Conservation (phyloP, 2,329 filamentous ascomycete species). For the Fusarium sp. region DNA sequence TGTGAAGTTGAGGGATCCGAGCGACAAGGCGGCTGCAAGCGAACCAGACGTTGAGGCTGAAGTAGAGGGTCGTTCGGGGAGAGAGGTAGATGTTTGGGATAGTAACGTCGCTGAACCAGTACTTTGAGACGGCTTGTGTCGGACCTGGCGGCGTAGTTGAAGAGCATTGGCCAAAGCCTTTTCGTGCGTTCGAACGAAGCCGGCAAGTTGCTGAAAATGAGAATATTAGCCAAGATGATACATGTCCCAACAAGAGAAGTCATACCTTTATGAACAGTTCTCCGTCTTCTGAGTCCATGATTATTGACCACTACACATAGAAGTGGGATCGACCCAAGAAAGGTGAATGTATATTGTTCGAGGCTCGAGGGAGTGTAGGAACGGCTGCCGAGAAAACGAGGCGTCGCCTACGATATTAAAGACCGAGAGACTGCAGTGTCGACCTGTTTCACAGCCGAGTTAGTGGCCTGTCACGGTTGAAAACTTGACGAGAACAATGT, state of each 20-base stretch:
- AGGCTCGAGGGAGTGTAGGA: constrained; percentile 13
- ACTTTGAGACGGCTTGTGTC: constrained; percentile 76
- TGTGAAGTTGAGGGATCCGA: constrained; percentile 85
- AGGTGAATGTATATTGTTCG: constrained; percentile 9
- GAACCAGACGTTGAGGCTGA: constrained; percentile 77
- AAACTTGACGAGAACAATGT: constrained; percentile 16
- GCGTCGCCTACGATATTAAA: constrained; percentile 31
- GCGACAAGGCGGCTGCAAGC: constrained; percentile 86
- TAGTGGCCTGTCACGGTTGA: constrained; percentile 32
- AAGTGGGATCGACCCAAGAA: constrained; percentile 18
- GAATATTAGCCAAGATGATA: background rate
- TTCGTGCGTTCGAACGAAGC: constrained; percentile 96
- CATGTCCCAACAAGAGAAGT: background rate
- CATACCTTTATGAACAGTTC: constrained; percentile 87
- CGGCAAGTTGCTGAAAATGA: constrained; percentile 84
- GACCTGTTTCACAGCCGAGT: constrained; percentile 42
- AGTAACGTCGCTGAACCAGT: constrained; percentile 67
- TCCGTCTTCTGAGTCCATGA: constrained; percentile 90
- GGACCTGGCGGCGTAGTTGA: constrained; percentile 81
- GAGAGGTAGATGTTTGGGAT: constrained; percentile 64
- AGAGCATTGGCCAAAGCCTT: constrained; percentile 96
- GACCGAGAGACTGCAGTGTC: constrained; percentile 26
- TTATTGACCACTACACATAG: constrained; percentile 56
- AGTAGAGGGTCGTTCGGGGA: constrained; percentile 72
- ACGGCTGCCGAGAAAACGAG: constrained; percentile 7